Percentiles rank a stretch among this genome's conserved stretches.
These are phyloP conservation scores for Lachancea waltii DNA, from an alignment of 805 yeast genomes.

Conservation along the genomic window DNA sequence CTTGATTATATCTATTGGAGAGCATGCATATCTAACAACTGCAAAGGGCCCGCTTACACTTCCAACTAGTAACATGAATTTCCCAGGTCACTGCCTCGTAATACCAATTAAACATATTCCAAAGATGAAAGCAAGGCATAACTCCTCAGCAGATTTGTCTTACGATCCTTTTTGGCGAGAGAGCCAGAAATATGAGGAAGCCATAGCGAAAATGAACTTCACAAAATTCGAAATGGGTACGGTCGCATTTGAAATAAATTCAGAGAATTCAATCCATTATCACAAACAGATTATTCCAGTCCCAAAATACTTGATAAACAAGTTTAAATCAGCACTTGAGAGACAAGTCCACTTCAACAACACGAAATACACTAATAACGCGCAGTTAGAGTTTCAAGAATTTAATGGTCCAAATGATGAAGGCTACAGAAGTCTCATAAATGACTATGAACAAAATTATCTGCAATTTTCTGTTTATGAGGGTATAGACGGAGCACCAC, in stretches of 20 bases:
- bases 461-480: conserved; percentile 33
- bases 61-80: conserved; percentile 41
- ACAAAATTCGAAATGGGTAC: conserved; percentile 41
- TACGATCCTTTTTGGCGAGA: conserved; percentile 40
- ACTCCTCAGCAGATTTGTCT: conserved; percentile 19
- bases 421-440: conserved; percentile 24
- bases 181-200: conserved; percentile 38
- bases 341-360: conserved; percentile 43
- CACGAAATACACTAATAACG: conserved; percentile 39
- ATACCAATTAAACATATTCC: conserved; percentile 75
- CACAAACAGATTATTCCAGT: conserved; percentile 77
- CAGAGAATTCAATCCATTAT: conserved; percentile 59
- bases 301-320: conserved; percentile 37
- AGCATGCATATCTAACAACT: conserved; percentile 57
- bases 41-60: conserved; percentile 82
- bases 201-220: conserved; percentile 45
- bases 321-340: conserved; percentile 42
- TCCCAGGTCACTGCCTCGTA: conserved; percentile 77
- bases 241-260: conserved; percentile 65
- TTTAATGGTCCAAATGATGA: conserved; percentile 24
- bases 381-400: conserved; percentile 38
- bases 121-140: conserved; percentile 29
- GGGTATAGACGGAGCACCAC: conserved; percentile 23
- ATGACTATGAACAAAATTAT: conserved; percentile 29
- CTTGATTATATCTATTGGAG: conserved; percentile 72